These are phyloP conservation scores for Cardamine chenopodiifolia DNA, from an alignment of 345 rosid species.

Conservation along the genomic window DNA sequence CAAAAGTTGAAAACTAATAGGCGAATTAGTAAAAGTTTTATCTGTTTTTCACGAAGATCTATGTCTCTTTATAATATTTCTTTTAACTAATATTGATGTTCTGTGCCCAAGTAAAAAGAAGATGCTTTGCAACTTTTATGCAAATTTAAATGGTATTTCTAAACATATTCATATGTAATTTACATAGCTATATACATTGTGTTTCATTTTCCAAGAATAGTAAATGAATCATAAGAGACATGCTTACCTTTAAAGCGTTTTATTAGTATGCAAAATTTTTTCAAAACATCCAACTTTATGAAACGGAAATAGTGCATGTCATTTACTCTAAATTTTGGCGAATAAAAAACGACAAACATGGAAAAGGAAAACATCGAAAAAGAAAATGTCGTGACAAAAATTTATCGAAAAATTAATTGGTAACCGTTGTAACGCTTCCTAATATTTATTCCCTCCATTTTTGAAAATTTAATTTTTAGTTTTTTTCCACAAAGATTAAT, in stretches of 20 bases:
- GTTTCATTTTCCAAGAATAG: constrained; percentile 2
- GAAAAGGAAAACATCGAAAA: not conserved
- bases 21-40: not conserved
- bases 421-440: not conserved
- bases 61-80: not conserved
- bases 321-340: not conserved
- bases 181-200: not conserved
- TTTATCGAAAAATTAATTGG: not conserved
- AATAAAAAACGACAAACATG: constrained; percentile 9
- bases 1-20: constrained; percentile 8
- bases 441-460: not conserved
- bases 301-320: not conserved
- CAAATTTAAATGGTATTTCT: constrained; percentile 17
- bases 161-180: not conserved
- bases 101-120: not conserved
- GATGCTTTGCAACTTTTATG: not conserved
- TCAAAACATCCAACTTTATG: not conserved
- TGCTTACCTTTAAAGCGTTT: not conserved
- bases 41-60: not conserved
- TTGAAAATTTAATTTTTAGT: not conserved
- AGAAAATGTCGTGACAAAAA: not conserved
- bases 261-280: not conserved
- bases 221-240: not conserved
- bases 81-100: not conserved
- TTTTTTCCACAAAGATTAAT: too few relatives aligned